Evolutionary conservation across 352 stramenopile genomes (phyloP).

Genomic region (Phytophthora hibernalis): DNA sequence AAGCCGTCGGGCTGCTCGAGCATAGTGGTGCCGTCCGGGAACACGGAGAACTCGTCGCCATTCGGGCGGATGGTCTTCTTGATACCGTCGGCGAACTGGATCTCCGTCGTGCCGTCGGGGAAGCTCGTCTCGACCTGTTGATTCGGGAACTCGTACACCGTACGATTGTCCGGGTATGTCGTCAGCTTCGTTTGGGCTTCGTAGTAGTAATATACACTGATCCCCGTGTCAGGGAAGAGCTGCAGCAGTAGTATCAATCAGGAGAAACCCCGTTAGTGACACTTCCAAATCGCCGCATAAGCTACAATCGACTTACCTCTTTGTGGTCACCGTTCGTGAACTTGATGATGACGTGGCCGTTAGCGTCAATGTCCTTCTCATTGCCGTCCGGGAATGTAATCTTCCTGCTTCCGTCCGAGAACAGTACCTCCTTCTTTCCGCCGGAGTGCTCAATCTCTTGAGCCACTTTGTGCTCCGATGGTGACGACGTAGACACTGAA

Average conservation of each 20-base stretch:
- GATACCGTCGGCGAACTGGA: slow-evolving; percentile 95
- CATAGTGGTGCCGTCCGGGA: slow-evolving; percentile 87
- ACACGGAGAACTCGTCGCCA: slow-evolving; percentile 82
- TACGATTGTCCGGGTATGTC: slow-evolving; percentile 92
- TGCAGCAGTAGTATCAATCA: slow-evolving; percentile 34
- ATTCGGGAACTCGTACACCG: slow-evolving; percentile 97
- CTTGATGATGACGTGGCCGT: slow-evolving; percentile 89
- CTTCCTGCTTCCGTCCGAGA: slow-evolving; percentile 67
- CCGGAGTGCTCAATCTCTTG: slow-evolving; percentile 61
- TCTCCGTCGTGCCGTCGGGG: slow-evolving; percentile 93
- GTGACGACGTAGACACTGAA: slow-evolving; percentile 13
- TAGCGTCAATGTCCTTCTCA: slow-evolving; percentile 90
- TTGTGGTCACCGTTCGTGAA: slow-evolving; percentile 98
- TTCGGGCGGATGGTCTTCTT: slow-evolving; percentile 86
- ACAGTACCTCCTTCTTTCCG: slow-evolving; percentile 69
- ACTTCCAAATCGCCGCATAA: not conserved
- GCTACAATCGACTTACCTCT: slow-evolving; percentile 54
- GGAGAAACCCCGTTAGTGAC: slow-evolving; percentile 1
- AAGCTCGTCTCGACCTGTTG: slow-evolving; percentile 95
- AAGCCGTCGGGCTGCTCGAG: slow-evolving; percentile 73
- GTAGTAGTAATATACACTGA: slow-evolving; percentile 95
- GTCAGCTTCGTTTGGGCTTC: slow-evolving; percentile 94
- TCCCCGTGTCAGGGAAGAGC: slow-evolving; percentile 77
- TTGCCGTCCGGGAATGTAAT: slow-evolving; percentile 94
- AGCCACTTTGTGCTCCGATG: slow-evolving; percentile 32